These are phyloP conservation scores for Aaosphaeria arxii DNA, from an alignment of 2,329 filamentous ascomycete genomes.

Conservation along the genomic window DNA sequence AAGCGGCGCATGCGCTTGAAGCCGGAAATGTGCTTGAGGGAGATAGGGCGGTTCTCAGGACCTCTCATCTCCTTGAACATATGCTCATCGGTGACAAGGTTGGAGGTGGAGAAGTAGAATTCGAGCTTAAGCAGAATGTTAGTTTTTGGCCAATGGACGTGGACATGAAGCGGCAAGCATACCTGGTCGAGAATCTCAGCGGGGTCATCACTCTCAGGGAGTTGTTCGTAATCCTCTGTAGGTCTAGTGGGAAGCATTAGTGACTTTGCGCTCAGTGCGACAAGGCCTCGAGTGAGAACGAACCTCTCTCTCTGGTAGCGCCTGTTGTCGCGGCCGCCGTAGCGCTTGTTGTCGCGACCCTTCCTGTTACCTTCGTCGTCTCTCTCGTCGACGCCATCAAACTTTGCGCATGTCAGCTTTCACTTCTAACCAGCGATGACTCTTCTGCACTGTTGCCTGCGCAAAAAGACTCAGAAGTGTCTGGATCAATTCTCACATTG, in stretches of 20 bases:
- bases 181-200: slow-evolving; percentile 81
- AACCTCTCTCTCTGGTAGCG: neutral
- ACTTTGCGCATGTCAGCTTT: too few relatives aligned
- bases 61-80: slow-evolving; percentile 77
- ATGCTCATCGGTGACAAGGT: slow-evolving; percentile 85
- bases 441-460: too few relatives aligned
- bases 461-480: too few relatives aligned
- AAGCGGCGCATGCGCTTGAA: slow-evolving; percentile 98
- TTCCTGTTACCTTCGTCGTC: neutral
- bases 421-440: too few relatives aligned
- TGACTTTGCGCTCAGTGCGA: too few relatives aligned
- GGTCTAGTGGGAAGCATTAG: slow-evolving; percentile 10
- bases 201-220: slow-evolving; percentile 74
- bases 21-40: slow-evolving; percentile 71
- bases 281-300: slow-evolving; percentile 1
- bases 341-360: neutral
- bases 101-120: slow-evolving; percentile 93
- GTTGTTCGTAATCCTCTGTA: slow-evolving; percentile 34
- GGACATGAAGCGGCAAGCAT: slow-evolving; percentile 11
- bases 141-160: neutral
- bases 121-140: slow-evolving; percentile 65
- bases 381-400: neutral
- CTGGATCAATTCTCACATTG: too few relatives aligned
- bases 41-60: slow-evolving; percentile 75
- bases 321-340: slow-evolving; percentile 2